Evolutionary conservation across 306 rosid species (phyloP), one percentile per base, ranked within the genome.

Genomic region (Cucurbita maxima): DNA sequence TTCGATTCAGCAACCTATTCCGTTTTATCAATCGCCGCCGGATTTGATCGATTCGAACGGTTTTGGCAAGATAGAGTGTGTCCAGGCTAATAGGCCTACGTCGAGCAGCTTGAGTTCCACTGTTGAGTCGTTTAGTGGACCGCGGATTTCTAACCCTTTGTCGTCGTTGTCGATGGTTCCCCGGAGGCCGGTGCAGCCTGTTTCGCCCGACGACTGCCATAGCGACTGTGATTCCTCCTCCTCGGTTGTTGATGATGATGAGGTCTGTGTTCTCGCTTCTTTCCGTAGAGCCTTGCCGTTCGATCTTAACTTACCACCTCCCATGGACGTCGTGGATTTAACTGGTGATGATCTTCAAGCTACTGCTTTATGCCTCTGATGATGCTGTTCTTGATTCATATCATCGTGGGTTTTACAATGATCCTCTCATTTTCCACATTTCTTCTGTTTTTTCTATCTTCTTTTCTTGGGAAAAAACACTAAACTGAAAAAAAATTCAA

Each of bases 211-310:
- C 2, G 96, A 82, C 48, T 92, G 89, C 58, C 98, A 83, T 48
- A 92, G 96, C 81, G 96, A 88, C 72, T 92, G 96, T 70, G 98
- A 87, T 76, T 92, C 96, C 0, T 92, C 98, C 5, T 92, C 92
- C 3, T 88, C 96, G 38, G 91, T 92, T 36, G 82, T 88, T 6
- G 96, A 92, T 48, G 96, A 85, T 60, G 81, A 88, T 30, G 88
- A 88, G 4, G 96, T 89, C 50, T 88, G 90, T 59, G 90, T 79
- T 13, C 88, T 91, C 54, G 82, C 88, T 30, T 91, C 97, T 0
- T 87, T 84, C 50, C 80, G 84, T 5, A 81, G 77, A 79, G 75
- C 69, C 4, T 73, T 85, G 30, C 88, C 92, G 0, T 88, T 92
- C 77, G 96, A 92, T 88, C 90, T 90, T 8, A 92, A 92, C 84